Conservation (phyloP, 768 basidiomycete genomes). For the Cubamyces sp. region DNA sequence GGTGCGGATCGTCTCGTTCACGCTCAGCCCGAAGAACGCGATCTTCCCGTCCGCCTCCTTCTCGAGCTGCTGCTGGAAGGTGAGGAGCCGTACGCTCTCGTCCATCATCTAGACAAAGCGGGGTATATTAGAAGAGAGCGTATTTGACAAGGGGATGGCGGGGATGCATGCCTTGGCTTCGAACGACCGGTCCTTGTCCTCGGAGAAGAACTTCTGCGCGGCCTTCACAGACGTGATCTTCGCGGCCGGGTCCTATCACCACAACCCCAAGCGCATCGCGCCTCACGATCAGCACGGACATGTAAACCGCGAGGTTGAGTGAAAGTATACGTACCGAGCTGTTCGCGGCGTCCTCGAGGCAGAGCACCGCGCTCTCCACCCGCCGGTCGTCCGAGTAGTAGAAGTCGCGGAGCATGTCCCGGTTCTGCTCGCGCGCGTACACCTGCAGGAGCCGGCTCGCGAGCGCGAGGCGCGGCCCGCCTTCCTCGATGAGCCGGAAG, state of each 20-base stretch:
- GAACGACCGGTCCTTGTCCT: constrained; percentile 90
- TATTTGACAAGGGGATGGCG: background rate
- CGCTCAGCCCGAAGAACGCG: constrained; percentile 78
- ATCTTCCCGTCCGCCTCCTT: constrained; percentile 81
- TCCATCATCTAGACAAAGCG: constrained; percentile 79
- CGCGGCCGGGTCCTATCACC: constrained; percentile 73
- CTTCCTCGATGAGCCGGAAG: constrained; percentile 93
- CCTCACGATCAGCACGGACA: too few species aligned
- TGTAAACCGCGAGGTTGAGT: too few species aligned
- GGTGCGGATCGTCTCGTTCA: constrained; percentile 83
- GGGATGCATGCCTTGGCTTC: constrained; percentile 75
- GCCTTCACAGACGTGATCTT: constrained; percentile 73
- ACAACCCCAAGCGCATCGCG: background rate
- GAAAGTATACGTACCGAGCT: constrained; percentile 64
- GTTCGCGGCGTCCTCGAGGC: constrained; percentile 76
- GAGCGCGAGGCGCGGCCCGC: constrained; percentile 71
- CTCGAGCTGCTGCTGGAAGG: constrained; percentile 85
- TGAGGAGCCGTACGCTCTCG: constrained; percentile 76
- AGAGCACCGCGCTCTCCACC: constrained; percentile 90
- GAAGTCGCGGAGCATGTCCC: constrained; percentile 92
- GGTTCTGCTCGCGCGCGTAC: constrained; percentile 87
- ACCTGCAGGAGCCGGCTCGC: constrained; percentile 85
- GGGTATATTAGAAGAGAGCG: background rate
- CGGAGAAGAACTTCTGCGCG: constrained; percentile 91
- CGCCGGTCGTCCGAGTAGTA: constrained; percentile 97